Evolutionary conservation across 352 stramenopile genomes (phyloP), one percentile per base, ranked within the genome.

Genomic region (Ochromonadaceae sp.): DNA sequence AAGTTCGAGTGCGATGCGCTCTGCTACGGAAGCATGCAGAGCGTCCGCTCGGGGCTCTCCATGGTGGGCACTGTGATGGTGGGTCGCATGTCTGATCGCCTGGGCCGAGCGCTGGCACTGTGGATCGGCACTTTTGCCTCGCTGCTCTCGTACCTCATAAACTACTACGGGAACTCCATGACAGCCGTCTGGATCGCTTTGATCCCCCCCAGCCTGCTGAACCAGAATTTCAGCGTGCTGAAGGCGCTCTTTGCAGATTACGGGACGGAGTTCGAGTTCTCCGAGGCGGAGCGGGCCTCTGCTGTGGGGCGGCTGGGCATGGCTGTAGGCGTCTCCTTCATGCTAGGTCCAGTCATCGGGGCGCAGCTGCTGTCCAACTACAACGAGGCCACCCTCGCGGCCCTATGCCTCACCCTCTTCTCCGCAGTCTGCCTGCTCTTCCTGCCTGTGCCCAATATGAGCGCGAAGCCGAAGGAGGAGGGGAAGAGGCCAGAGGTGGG

Each of bases 1-100:
- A 61, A 49, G 48, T 28, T 61, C n/a, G 30, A 30, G 3, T 61
- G 52, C 48, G 52, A 61, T 47, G 52, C 52, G 34, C 48, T 61
- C 34, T 61, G 52, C 22, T 61, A 47, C 36, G 52, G 52, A 26
- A 12, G 20, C 10, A 49, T 61, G 28, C 52, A 49, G 22, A 48
- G 36, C n/a, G 22, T 31, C 10, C 9, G 34, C 25, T 61, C 52
- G 4, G 17, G 9, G n/a, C 32, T 61, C n/a, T 61, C 52, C 15
- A 15, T 61, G 9, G 20, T 61, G n/a, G 28, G 30, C 7, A 22
- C 17, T 14, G 17, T 61, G 9, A 10, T 61, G 17, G 25, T 53
- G 34, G 52, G 52, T 30, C 9, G 28, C 34, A 22, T 61, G 36
- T 49, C 30, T 25, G 52, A 61, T 61, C 52, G 38, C 25, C 22